Base-by-base conservation (phyloP, 2,329 filamentous ascomycete genomes). In the Botrytis galanthina region DNA sequence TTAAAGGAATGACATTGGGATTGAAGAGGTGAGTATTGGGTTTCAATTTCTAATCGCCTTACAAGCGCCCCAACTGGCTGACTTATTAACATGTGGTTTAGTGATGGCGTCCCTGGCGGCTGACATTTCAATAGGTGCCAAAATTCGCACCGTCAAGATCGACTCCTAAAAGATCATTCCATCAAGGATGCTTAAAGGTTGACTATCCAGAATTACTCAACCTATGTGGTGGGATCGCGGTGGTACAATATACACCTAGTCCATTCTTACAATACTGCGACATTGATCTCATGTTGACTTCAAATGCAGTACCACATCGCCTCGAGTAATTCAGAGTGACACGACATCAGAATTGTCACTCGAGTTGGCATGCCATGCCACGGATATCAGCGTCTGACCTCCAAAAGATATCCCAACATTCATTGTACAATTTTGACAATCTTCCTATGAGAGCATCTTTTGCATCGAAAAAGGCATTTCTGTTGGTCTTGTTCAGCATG, bases 361-460 rank as follows among this genome's bases (percentile, higher is more conserved):
- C 66, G 20, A 39, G 59, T n/a, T 72, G 60, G 35, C 46, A 72
- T 57, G 35, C 29, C 46, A 64, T 48, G 29, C n/a, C 60, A 39
- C 51, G 46, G 35, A 66, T 67, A 51, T 42, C 60, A 46, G 59
- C 70, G 70, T 72, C 70, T 72, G 70, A 72, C 70, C 70, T 72
- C 46, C 29, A 42, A 35, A 54, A 57, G 16, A 32, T 20, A 32
- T 67, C 39, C n/a, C 37, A 57, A 51, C 46, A n/a, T 22, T 22
- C n/a, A 54, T 51, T 54, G 7, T 32, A 66, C 60, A 71, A 16
- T 68, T 32, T 57, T 57, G 29, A 22, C 46, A 66, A 46, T 37
- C 32, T 66, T 12, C 60, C 48, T 48, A 57, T 51, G 60, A 51
- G 39, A 39, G 48, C 39, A 67, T 54, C 6, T 46, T 18, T 68